Evolutionary conservation across 805 yeast species (phyloP).

Genomic region (Candida caryicola): DNA sequence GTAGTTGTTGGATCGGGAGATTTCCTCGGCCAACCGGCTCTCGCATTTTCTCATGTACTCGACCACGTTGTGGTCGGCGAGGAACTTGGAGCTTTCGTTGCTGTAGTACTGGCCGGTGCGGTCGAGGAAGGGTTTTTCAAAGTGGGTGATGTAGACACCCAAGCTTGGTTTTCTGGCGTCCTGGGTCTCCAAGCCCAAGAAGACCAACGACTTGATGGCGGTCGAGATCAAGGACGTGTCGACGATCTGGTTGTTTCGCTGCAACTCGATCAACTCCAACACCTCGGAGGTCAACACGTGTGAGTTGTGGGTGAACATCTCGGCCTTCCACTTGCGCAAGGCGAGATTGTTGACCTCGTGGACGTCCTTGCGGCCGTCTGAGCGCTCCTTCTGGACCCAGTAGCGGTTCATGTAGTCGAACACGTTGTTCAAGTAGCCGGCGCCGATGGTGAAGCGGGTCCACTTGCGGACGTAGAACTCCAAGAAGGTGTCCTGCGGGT

Average conservation of each 20-base stretch:
- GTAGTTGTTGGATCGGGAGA: conserved; percentile 69
- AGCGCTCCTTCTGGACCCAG: conserved; percentile 96
- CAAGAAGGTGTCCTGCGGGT: conserved; percentile 63
- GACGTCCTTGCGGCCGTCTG: conserved; percentile 86
- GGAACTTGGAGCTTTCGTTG: conserved; percentile 63
- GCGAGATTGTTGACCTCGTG: conserved; percentile 90
- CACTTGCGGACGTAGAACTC: conserved; percentile 84
- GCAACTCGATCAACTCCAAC: conserved; percentile 69
- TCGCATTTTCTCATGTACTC: conserved; percentile 89
- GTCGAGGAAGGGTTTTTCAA: conserved; percentile 73
- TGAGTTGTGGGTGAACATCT: conserved; percentile 69
- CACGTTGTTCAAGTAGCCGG: conserved; percentile 86
- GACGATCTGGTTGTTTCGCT: conserved; percentile 75
- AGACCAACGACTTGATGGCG: conserved; percentile 83
- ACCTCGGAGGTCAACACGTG: conserved; percentile 64
- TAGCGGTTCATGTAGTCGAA: conserved; percentile 94
- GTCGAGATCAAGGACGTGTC: conserved; percentile 63
- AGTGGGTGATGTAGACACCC: conserved; percentile 73
- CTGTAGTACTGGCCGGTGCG: conserved; percentile 66
- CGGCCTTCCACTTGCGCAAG: conserved; percentile 81
- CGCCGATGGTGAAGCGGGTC: conserved; percentile 88
- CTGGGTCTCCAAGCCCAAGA: conserved; percentile 85
- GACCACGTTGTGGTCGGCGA: conserved; percentile 75
- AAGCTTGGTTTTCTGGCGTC: conserved; percentile 84
- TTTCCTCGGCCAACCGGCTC: conserved; percentile 78